Base-by-base conservation (phyloP, 1,284 basidiomycete genomes). In the Fomitopsis pinicola region DNA sequence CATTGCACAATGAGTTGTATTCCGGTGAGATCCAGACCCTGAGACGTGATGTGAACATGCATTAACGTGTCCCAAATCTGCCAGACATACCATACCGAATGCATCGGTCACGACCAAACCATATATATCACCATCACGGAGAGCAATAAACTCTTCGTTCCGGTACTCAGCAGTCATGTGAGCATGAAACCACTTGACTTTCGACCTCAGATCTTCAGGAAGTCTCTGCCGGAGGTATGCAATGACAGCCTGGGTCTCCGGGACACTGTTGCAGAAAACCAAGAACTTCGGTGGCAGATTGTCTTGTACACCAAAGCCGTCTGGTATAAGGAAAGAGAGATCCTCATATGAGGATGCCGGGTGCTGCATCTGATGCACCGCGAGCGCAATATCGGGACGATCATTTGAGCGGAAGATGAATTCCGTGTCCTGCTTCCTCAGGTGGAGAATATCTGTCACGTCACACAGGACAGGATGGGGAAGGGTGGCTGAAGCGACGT, bases 401-500 rank as follows among this genome's bases (percentile, higher is more conserved):
- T 78, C 66, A 30, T 68, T 73, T 33, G 69, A 73, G 0, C 57
- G 17, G 36, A 44, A 61, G 15, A 68, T 60, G 44, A 52, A 36
- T 12, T 54, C 52, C 4, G 57, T 61, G 8, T 55, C 15, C 19
- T 26, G 44, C 9, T 35, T 10, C 1, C 62, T 46, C 1, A 68
- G 35, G 12, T 62, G 42, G 1, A 68, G 56, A 19, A 59, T 61
- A 28, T 62, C 44, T 10, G 33, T 50, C 6, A 68, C 63, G 45
- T 66, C 62, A 3, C n/a, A 6, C 15, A 75, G 68, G 1, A 76
- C 53, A 0, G 57, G 55, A 1, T 53, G 22, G 0, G 76, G 73
- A 0, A 78, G 67, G 0, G 77, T 79, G 0, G 75, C 76, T 4
- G 76, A 77, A 1, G 71, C 67, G n/a, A 74, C 62, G 52, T 73